These are phyloP conservation scores for Fusarium humuli DNA, from an alignment of 2,329 filamentous ascomycete genomes.

Conservation along the genomic window DNA sequence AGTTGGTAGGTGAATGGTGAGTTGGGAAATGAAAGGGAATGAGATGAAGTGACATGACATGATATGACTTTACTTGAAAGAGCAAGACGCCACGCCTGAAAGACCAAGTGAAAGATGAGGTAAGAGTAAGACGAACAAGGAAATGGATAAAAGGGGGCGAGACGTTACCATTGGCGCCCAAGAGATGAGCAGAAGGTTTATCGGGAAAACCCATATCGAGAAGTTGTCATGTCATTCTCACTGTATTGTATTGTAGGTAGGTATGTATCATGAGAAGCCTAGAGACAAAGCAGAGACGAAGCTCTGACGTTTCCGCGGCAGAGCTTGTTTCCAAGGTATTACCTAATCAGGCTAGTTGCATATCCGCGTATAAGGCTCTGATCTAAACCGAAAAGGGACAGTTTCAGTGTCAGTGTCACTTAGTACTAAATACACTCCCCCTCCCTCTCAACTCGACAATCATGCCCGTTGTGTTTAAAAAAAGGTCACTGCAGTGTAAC, in stretches of 20 bases:
- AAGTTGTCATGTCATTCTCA: conserved; percentile 39
- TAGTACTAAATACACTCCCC: conserved; percentile 19
- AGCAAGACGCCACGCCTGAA: conserved; percentile 29
- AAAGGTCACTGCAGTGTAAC: conserved; percentile 36
- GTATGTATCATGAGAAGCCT: not conserved
- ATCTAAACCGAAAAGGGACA: not conserved
- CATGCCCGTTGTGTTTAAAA: conserved; percentile 4
- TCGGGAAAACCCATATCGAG: conserved; percentile 59
- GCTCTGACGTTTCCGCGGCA: conserved; percentile 32
- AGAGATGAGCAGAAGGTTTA: conserved; percentile 65
- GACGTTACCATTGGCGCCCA: conserved; percentile 68
- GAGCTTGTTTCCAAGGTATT: conserved; percentile 26
- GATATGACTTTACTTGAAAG: not conserved
- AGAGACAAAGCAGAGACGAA: conserved; percentile 9
- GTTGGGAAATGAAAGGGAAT: not conserved
- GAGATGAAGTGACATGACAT: not conserved
- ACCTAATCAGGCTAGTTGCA: conserved; percentile 25
- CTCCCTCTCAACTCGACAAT: not conserved
- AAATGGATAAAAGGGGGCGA: not conserved
- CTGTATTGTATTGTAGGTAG: not conserved
- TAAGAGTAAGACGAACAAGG: not conserved
- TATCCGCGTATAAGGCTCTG: conserved; percentile 6
- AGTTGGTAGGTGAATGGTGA: conserved; percentile 18
- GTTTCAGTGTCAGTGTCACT: no score
- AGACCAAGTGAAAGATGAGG: conserved; percentile 7